These are phyloP conservation scores for Arthrinium phaeospermum DNA, from an alignment of 2,329 filamentous ascomycete genomes.

Conservation along the genomic window DNA sequence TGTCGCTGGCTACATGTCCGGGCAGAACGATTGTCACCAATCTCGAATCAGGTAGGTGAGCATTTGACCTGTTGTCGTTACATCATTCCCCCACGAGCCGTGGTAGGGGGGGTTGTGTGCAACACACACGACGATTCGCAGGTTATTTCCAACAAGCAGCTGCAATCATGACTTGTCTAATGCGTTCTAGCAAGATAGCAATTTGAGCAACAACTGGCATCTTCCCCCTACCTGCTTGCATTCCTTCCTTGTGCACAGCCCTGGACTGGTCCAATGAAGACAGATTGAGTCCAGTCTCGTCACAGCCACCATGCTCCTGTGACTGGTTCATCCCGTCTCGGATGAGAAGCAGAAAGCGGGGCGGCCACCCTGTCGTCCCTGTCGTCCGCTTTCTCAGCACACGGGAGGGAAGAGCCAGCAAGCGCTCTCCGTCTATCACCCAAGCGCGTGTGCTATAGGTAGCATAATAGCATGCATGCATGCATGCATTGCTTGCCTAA, in stretches of 20 bases:
- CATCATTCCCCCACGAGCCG: constrained; percentile 15
- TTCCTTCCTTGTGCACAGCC: constrained; percentile 7
- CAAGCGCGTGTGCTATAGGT: background rate
- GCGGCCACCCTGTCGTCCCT: constrained; percentile 3
- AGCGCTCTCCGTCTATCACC: background rate
- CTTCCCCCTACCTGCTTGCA: background rate
- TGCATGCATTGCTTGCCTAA: constrained; percentile 11
- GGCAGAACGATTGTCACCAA: background rate
- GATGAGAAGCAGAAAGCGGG: constrained; percentile 6
- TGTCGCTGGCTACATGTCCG: background rate
- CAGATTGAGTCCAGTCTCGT: constrained; percentile 11
- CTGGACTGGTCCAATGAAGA: constrained; percentile 11
- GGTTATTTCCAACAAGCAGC: constrained; percentile 8
- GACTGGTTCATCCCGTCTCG: constrained; percentile 19
- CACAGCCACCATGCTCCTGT: constrained; percentile 15
- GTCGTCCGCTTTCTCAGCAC: background rate
- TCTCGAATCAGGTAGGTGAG: background rate
- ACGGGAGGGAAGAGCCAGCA: constrained; percentile 5
- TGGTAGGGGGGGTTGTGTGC: constrained; percentile 11
- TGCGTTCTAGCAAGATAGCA: constrained; percentile 1
- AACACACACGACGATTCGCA: constrained; percentile 2
- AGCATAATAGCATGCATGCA: too few species aligned
- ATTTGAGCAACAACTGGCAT: background rate
- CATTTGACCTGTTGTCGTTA: background rate
- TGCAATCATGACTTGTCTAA: constrained; percentile 10